Evolutionary conservation across 2,329 filamentous ascomycete species (phyloP), one percentile per base, ranked within the genome.

Genomic region (Fusarium guadeloupense): DNA sequence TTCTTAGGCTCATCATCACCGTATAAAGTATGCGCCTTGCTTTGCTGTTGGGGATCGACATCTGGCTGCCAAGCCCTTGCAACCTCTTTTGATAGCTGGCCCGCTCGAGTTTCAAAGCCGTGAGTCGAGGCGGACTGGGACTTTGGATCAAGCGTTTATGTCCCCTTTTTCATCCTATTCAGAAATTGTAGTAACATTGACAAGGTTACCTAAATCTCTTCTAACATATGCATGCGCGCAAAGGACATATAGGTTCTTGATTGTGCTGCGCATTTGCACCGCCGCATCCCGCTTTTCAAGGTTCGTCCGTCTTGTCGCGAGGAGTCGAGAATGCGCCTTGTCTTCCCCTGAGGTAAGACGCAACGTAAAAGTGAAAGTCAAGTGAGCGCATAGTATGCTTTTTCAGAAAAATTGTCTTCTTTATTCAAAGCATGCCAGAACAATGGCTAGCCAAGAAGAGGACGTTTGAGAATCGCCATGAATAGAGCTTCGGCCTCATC

Each of bases 281-380:
- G 51, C 60, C 51, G 61, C 61, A 64, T 64, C 61, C n/a, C 61
- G 61, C 61, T 64, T 64, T 62, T 64, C 61, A 58, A 50, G 51
- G 61, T 64, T 65, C 60, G 38, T 57, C 49, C 43, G 43, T 28
- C 39, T 20, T 20, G 41, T 43, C 44, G 48, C 19, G 48, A 49
- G 42, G 41, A 57, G 48, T 62, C 51, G 26, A 64, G 61, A 65
- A 62, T 62, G 56, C 61, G 56, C 61, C 56, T 30, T 49, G 41
- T 46, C 49, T 54, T 53, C 52, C 58, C 57, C 46, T 62, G 61
- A 48, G 41, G 40, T 33, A 33, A 35, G 40, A 58, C 54, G 33
- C 51, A 54, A 21, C 59, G 21, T 17, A 21, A 39, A 33, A 31
- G 20, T 17, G 13, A 56, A 33, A 17, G 38, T 34, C 14, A 47